Percentiles rank a stretch among this genome's conserved stretches.
These are phyloP conservation scores for Cyclocybe cylindracea DNA, from an alignment of 768 basidiomycete genomes.

Conservation along the genomic window DNA sequence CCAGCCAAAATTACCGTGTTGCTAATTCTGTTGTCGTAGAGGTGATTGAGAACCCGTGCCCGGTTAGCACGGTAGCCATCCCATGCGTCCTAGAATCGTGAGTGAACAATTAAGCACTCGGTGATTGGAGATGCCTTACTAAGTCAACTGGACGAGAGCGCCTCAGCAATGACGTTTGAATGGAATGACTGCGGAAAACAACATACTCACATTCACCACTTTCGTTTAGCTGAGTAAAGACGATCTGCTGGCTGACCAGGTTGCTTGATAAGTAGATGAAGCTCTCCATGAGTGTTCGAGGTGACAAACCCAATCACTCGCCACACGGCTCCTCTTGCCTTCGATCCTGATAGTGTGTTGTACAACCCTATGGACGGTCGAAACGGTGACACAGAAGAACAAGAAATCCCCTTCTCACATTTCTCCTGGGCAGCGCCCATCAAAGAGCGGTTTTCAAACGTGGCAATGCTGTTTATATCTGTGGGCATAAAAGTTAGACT, in stretches of 20 bases:
- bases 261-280: background rate
- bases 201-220: constrained; percentile 32
- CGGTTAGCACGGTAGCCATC: constrained; percentile 62
- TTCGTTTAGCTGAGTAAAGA: constrained; percentile 50
- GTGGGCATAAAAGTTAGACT: constrained; percentile 1
- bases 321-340: constrained; percentile 52
- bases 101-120: background rate
- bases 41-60: constrained; percentile 48
- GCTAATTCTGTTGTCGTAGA: constrained; percentile 50
- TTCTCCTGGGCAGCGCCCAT: constrained; percentile 58
- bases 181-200: background rate
- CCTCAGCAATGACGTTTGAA: background rate
- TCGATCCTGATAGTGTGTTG: constrained; percentile 44
- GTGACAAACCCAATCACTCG: constrained; percentile 46
- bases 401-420: constrained; percentile 33
- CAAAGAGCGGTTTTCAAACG: constrained; percentile 45
- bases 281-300: background rate
- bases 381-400: background rate
- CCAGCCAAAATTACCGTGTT: constrained; percentile 62
- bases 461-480: constrained; percentile 47
- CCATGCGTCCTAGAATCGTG: constrained; percentile 48
- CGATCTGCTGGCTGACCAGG: constrained; percentile 50
- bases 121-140: constrained; percentile 7
- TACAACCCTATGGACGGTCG: constrained; percentile 41
- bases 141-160: constrained; percentile 14